A percentile compares a stretch with the other conserved stretches of the same genome.
phyloP scores from a whole-genome alignment of 495 filamentous ascomycete species.

The Hypoxylon lienhwacheense region DNA sequence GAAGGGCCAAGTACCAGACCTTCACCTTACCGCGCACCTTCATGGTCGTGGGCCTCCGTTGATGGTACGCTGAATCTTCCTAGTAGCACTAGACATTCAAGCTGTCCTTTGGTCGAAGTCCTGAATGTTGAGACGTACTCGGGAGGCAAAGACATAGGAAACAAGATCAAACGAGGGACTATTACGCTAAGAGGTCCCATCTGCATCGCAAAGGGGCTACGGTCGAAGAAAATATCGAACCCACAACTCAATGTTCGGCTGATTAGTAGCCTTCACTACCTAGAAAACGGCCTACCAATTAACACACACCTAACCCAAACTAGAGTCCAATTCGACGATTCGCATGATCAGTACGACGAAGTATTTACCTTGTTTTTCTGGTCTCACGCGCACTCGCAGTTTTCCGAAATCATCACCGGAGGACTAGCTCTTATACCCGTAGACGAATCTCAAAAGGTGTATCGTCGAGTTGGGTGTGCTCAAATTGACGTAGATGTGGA shows the following conservation, averaged over 20 bases:
- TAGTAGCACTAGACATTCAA: not conserved
- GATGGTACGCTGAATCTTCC: conserved; percentile 12
- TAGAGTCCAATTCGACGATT: conserved; percentile 1
- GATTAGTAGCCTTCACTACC: not conserved
- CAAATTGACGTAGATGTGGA: not conserved
- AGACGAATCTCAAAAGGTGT: not conserved
- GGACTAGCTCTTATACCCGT: conserved; percentile 2
- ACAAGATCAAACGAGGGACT: not conserved
- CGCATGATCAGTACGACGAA: not conserved
- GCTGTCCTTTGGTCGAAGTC: not conserved
- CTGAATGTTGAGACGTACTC: not conserved
- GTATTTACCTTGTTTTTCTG: conserved; percentile 3
- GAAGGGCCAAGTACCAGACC: not conserved
- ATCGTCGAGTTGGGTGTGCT: conserved; percentile 18
- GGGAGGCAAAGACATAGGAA: not conserved
- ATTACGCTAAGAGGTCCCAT: not conserved
- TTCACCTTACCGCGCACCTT: conserved; percentile 25
- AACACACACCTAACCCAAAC: not conserved
- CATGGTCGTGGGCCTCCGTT: conserved; percentile 36
- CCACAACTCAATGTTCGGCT: not conserved
- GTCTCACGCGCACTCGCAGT: not conserved
- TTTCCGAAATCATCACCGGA: not conserved
- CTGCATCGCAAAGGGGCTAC: not conserved
- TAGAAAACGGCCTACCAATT: not conserved
- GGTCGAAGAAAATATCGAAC: not conserved